Evolutionary conservation across 371 early-diverging fungal species (phyloP), one percentile per base, ranked within the genome.

Genomic region (Mucor velutinosus): DNA sequence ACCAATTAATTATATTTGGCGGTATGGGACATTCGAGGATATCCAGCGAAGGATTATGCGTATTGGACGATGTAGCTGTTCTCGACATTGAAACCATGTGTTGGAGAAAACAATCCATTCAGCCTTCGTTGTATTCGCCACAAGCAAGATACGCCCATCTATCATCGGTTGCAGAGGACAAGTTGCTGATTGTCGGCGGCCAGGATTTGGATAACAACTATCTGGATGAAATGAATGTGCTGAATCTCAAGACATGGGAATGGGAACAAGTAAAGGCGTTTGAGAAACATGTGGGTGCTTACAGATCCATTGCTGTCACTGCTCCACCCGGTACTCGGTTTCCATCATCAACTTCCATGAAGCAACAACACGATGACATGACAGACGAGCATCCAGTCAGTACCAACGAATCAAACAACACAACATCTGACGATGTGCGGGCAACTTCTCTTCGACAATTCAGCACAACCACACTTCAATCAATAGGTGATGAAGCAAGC

Each of bases 111-210:
- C 79, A 82, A 32, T 69, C 69, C 7, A 77, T 88, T 15, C 77
- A 80, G 7, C 79, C 84, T 10, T 85, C 86, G 0, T 55, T 80
- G 0, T 86, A 81, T 49, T 77, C 86, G 12, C 93, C 94, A 27
- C 84, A 87, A 60, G 86, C 93, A n/a, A 78, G 94, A 27, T 94
- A 93, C 75, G 94, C 94, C 5, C 94, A 94, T 65, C 71, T 93
- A n/a, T 84, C 92, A 51, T 66, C 87, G 51, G 79, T 87, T 43
- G 71, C 84, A 53, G 82, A 77, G n/a, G 85, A 85, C 69, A 82
- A 80, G 33, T 70, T 93, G 49, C 76, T 92, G 6, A 76, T 93
- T 0, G 79, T 94, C 37, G 94, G 94, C 62, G 94, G 94, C n/a
- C 94, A 94, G 75, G 93, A 93, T 58, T 79, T 92, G 66, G 83